Evolutionary conservation across 768 basidiomycete genomes (phyloP).

Genomic region (Mycena metata): DNA sequence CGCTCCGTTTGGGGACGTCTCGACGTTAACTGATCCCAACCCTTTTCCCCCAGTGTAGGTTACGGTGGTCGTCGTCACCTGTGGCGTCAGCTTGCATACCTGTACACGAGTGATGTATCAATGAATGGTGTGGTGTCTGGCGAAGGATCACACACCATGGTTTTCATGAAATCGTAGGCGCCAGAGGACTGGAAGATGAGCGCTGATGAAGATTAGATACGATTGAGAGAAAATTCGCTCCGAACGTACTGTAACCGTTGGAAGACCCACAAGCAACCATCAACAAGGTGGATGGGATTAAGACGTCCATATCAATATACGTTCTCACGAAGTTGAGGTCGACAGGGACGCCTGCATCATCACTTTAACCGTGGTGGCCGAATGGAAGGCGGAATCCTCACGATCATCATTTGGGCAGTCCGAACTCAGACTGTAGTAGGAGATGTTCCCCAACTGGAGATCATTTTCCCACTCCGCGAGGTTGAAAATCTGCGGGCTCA

Average conservation of each 20-base stretch:
- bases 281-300: background rate
- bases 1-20: background rate
- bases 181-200: constrained; percentile 5
- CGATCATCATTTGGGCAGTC: background rate
- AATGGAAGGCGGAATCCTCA: too few relatives aligned
- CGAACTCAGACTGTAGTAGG: background rate
- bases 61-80: background rate
- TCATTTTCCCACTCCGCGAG: background rate
- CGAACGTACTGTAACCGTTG: background rate
- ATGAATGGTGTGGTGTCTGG: too few relatives aligned
- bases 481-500: background rate
- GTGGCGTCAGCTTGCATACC: background rate
- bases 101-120: too few relatives aligned
- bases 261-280: constrained; percentile 2
- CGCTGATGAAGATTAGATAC: background rate
- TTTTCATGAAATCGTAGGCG: constrained; percentile 1
- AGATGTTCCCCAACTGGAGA: background rate
- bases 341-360: too few relatives aligned
- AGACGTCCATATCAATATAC: background rate
- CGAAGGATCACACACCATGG: background rate
- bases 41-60: background rate
- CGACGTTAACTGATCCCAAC: background rate
- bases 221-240: too few relatives aligned
- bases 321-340: too few relatives aligned
- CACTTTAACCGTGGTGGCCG: too few relatives aligned